Conservation (phyloP, 768 basidiomycete species). For the Boletus rubropictus region DNA sequence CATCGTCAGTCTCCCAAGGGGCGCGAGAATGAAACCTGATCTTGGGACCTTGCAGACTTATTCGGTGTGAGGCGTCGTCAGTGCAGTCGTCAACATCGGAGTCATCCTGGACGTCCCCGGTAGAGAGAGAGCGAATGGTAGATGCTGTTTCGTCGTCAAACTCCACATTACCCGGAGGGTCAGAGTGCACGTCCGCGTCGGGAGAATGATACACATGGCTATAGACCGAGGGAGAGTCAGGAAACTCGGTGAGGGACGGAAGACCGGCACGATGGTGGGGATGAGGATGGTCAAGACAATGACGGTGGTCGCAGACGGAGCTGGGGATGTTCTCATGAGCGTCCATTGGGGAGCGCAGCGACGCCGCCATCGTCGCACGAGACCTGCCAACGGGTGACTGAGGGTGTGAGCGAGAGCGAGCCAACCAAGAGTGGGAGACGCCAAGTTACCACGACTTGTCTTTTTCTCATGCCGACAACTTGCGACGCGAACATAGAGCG, state of each 20-base stretch:
- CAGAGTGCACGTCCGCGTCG: slow-evolving; percentile 33
- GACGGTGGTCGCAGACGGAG: slow-evolving; percentile 45
- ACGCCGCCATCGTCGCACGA: slow-evolving; percentile 36
- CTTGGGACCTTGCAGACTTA: slow-evolving; percentile 76
- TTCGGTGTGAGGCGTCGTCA: slow-evolving; percentile 43
- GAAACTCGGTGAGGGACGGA: slow-evolving; percentile 51
- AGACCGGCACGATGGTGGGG: slow-evolving; percentile 42
- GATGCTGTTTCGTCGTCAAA: slow-evolving; percentile 45
- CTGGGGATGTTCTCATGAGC: slow-evolving; percentile 28
- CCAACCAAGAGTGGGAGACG: slow-evolving; percentile 2
- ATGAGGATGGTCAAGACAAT: slow-evolving; percentile 37
- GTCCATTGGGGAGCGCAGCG: slow-evolving; percentile 34
- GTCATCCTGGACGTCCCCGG: slow-evolving; percentile 32
- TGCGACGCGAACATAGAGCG: neutral
- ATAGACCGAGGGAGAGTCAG: slow-evolving; percentile 69
- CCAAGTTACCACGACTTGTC: slow-evolving; percentile 4
- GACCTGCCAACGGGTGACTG: slow-evolving; percentile 6
- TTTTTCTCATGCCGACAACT: slow-evolving; percentile 18
- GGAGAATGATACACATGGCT: slow-evolving; percentile 57
- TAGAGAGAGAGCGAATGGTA: slow-evolving; percentile 26
- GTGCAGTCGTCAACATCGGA: slow-evolving; percentile 35
- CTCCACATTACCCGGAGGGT: slow-evolving; percentile 48
- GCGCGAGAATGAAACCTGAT: slow-evolving; percentile 78
- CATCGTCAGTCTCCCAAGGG: slow-evolving; percentile 71
- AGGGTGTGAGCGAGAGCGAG: neutral